These are phyloP conservation scores for Bacidia rubella DNA, from an alignment of 495 filamentous ascomycete species.

Conservation along the genomic window DNA sequence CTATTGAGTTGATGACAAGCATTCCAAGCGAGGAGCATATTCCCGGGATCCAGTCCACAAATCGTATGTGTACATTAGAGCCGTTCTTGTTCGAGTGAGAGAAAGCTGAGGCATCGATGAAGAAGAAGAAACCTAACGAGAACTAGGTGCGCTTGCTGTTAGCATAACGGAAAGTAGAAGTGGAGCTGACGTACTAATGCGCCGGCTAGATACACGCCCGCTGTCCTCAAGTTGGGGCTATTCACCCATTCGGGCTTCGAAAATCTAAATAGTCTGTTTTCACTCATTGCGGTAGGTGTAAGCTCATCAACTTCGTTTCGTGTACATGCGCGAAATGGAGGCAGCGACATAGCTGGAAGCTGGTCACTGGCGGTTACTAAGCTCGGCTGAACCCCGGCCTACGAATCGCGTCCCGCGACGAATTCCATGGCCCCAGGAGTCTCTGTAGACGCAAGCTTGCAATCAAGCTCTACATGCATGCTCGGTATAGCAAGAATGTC, in stretches of 20 bases:
- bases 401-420: no score
- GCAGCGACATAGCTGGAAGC: neutral
- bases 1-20: constrained; percentile 98
- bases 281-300: constrained; percentile 28
- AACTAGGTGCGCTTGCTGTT: no score
- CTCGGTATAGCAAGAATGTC: neutral
- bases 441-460: neutral
- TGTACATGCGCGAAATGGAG: no score
- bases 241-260: constrained; percentile 80
- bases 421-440: no score
- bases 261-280: constrained; percentile 65
- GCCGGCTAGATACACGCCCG: constrained; percentile 75
- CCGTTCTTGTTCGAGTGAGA: constrained; percentile 67
- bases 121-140: constrained; percentile 91
- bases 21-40: constrained; percentile 91
- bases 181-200: constrained; percentile 55
- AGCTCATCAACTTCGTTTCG: neutral
- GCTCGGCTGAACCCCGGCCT: no score
- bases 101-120: constrained; percentile 83
- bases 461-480: neutral
- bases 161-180: neutral
- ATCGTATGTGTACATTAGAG: constrained; percentile 76
- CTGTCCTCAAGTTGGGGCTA: constrained; percentile 65
- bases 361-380: no score
- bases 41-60: constrained; percentile 96